phyloP scores from a whole-genome alignment of 768 basidiomycete species.

The Dictyophora rubrovolvata region DNA sequence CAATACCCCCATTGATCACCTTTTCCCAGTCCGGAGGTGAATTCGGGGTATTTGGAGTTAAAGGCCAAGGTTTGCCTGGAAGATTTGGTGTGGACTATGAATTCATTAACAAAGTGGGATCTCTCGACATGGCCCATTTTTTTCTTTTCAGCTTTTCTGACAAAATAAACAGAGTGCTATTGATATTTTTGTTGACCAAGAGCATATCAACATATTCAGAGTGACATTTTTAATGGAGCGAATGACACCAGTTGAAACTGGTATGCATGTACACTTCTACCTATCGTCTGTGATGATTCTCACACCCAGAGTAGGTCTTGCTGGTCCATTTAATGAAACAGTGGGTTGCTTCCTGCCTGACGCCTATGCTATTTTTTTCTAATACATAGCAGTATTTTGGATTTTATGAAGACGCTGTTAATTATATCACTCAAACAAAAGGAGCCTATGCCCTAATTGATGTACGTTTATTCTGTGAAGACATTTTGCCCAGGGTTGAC shows the following conservation, averaged over 20 bases:
- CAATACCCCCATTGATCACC: neutral
- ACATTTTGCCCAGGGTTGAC: neutral
- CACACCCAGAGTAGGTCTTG: slow-evolving; percentile 29
- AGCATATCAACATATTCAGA: slow-evolving; percentile 40
- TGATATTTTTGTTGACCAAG: slow-evolving; percentile 37
- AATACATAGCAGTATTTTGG: slow-evolving; percentile 27
- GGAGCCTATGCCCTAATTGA: slow-evolving; percentile 35
- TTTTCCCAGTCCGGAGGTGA: slow-evolving; percentile 33
- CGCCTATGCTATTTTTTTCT: neutral
- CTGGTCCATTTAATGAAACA: slow-evolving; percentile 35
- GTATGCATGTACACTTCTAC: neutral
- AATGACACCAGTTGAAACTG: slow-evolving; percentile 1
- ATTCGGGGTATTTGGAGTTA: slow-evolving; percentile 30
- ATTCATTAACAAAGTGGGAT: slow-evolving; percentile 35
- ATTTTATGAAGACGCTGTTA: slow-evolving; percentile 33
- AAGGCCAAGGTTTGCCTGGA: slow-evolving; percentile 34
- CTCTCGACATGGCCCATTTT: neutral
- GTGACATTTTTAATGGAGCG: slow-evolving; percentile 34
- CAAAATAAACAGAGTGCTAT: slow-evolving; percentile 28
- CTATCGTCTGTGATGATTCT: slow-evolving; percentile 28
- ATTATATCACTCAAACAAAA: slow-evolving; percentile 32
- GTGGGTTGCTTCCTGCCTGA: slow-evolving; percentile 14
- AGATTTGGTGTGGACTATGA: slow-evolving; percentile 33
- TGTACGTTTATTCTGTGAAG: slow-evolving; percentile 1
- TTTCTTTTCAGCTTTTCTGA: neutral